Base-by-base conservation (phyloP, 1,139 yeast genomes). In the Saccharomycopsis hybrid region DNA sequence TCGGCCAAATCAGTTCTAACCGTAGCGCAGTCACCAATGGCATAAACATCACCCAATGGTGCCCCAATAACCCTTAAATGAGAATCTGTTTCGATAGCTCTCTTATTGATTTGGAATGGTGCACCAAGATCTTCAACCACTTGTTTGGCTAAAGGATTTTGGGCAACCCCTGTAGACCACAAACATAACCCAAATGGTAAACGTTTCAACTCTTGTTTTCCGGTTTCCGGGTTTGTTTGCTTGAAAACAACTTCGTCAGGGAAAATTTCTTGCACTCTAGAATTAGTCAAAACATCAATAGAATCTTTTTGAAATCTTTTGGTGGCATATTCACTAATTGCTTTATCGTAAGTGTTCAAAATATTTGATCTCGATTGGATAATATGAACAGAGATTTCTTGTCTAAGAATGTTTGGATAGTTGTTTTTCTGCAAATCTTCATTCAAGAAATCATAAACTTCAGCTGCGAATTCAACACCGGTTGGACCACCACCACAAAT, bases 401-500 rank as follows among this genome's bases (percentile, higher is more conserved):
- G 73, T 33, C 55, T 33, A 56, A 89, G 82, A 59, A 89, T 78
- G 60, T 79, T 86, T 45, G 97, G 97, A 72, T 85, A 82, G 92
- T 94, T 87, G 68, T 83, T 85, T 62, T 73, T 74, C n/a, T 24
- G 30, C 70, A 90, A 74, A 67, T 90, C 97, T 68, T 88, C 95
- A 67, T 86, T 94, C 58, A 89, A 83, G 69, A 87, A 90, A 69
- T 90, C 97, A 69, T 86, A 95, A 60, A 90, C 71, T 70, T 90
- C 97, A 62, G 95, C 97, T 57, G 96, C 96, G 62, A 86, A 85
- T 68, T 89, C 97, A 56, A 89, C 96, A 70, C 97, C 97, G 48
- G 96, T 89, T 63, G 97, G 96, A 56, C 96, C 96, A 66, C 96
- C 96, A 60, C 96, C 96, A 58, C 92, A 92, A 55, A 88, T 92